Evolutionary conservation across 2,329 filamentous ascomycete species (phyloP).

Genomic region (Fonsecaea monophora): DNA sequence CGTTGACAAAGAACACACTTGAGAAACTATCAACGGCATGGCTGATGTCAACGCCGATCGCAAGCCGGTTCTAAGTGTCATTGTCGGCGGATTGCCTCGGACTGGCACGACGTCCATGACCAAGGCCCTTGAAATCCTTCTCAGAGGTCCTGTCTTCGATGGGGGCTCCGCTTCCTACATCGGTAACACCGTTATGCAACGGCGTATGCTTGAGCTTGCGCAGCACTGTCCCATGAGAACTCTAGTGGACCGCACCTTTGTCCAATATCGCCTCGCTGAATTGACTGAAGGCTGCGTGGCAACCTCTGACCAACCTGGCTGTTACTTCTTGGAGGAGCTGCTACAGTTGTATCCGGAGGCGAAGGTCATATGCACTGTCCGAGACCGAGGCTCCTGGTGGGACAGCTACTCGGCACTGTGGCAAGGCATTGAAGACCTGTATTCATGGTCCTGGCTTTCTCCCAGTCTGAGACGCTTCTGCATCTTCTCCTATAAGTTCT

Average conservation of each 20-base stretch:
- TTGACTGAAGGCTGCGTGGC: constrained; percentile 15
- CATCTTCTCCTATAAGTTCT: constrained; percentile 13
- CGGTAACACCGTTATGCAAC: constrained; percentile 1
- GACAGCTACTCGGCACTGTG: constrained; percentile 17
- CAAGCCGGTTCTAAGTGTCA: constrained; percentile 5
- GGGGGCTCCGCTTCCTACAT: constrained; percentile 8
- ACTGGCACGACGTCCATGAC: constrained; percentile 21
- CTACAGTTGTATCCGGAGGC: constrained; percentile 16
- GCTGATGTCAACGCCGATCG: background rate
- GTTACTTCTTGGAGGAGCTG: constrained; percentile 17
- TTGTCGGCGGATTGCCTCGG: constrained; percentile 15
- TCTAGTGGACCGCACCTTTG: constrained; percentile 13
- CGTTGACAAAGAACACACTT: background rate
- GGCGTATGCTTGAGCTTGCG: constrained; percentile 17
- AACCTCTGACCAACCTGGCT: constrained; percentile 16
- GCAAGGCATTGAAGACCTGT: constrained; percentile 14
- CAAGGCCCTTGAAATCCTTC: constrained; percentile 14
- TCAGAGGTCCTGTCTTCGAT: constrained; percentile 12
- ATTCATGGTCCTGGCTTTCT: constrained; percentile 15
- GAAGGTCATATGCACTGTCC: constrained; percentile 15
- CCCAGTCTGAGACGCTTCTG: constrained; percentile 15
- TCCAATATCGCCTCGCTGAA: constrained; percentile 11
- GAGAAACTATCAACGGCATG: background rate
- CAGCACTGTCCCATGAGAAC: constrained; percentile 16
- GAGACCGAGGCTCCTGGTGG: constrained; percentile 17